Percentiles rank a stretch among this genome's conserved stretches.
phyloP scores from a whole-genome alignment of 148 eudicot species.

The Rhododendron henanense region DNA sequence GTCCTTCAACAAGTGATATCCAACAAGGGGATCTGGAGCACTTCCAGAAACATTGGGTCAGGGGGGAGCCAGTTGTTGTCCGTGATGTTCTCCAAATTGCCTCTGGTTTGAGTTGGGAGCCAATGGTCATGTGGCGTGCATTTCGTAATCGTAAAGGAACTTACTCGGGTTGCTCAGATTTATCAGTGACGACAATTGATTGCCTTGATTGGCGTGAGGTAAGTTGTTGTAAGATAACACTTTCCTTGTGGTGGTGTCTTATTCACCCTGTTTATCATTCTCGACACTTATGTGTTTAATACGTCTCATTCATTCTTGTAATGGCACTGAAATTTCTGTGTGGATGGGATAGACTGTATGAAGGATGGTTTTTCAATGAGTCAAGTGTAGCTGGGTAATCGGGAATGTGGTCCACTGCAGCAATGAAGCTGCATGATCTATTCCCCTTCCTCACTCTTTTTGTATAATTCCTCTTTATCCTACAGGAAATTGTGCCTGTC shows the following conservation, averaged over 20 bases:
- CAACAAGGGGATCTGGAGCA: too few species aligned
- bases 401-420: not conserved
- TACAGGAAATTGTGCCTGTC: too few species aligned
- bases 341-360: not conserved
- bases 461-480: not conserved
- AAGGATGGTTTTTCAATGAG: not conserved
- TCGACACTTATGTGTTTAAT: not conserved
- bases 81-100: too few species aligned
- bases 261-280: not conserved
- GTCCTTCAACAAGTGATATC: too few species aligned
- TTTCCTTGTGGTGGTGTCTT: not conserved
- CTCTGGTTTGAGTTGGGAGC: too few species aligned
- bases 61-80: too few species aligned
- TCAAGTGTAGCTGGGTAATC: not conserved
- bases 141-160: too few species aligned
- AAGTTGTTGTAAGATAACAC: not conserved
- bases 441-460: not conserved
- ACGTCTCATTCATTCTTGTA: not conserved
- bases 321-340: not conserved
- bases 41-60: too few species aligned
- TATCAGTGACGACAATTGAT: conserved; percentile 6
- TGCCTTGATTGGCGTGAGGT: conserved; percentile 30
- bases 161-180: too few species aligned
- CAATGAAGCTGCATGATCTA: not conserved
- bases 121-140: too few species aligned